Conservation (phyloP, 768 basidiomycete species). For the Leccinum subgranulosum region DNA sequence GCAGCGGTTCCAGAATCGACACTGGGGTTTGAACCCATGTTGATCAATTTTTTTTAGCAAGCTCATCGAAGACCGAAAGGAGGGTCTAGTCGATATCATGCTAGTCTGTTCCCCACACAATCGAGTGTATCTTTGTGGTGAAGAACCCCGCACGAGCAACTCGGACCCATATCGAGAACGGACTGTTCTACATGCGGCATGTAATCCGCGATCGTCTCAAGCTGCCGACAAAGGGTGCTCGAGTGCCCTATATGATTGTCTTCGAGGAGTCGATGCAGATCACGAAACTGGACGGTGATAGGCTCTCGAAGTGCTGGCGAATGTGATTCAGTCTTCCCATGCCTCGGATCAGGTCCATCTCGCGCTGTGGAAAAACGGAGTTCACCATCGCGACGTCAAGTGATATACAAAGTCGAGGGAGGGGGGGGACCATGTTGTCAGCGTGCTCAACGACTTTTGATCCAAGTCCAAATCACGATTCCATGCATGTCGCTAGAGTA, state of each 20-base stretch:
- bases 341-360: neutral
- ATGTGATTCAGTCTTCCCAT: neutral
- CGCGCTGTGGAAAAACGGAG: conserved; percentile 1
- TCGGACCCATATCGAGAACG: too few species aligned
- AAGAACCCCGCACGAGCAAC: neutral
- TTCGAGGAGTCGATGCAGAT: neutral
- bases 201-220: neutral
- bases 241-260: neutral
- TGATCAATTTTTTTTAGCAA: neutral
- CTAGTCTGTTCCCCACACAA: neutral
- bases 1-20: conserved; percentile 3
- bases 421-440: too few species aligned
- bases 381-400: neutral
- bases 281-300: neutral
- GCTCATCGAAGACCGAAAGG: neutral
- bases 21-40: conserved; percentile 10
- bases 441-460: too few species aligned
- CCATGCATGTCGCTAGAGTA: too few species aligned
- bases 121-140: neutral
- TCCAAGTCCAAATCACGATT: too few species aligned
- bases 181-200: too few species aligned
- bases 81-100: neutral
- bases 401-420: neutral
- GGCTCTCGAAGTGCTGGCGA: conserved; percentile 1
- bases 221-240: neutral